Percentiles rank a stretch among this genome's conserved stretches.
Conservation (phyloP, 1,139 yeast species). For the Kurtzmaniella quercitrusa region DNA sequence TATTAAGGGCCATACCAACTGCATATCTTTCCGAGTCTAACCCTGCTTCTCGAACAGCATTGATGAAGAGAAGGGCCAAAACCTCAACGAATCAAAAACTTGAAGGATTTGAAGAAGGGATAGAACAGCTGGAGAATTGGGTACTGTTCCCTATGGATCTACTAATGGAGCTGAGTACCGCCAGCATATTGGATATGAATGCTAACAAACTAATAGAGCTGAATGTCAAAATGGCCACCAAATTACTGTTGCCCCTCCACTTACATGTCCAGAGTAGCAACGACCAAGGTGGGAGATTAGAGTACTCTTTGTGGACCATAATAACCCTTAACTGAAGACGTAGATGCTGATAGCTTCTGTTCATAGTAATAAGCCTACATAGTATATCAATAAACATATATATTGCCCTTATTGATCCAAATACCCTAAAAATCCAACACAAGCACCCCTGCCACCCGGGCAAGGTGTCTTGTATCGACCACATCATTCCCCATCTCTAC, state of each 20-base stretch:
- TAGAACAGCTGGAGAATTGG: slow-evolving; percentile 32
- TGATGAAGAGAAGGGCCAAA: slow-evolving; percentile 23
- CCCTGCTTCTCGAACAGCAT: slow-evolving; percentile 27
- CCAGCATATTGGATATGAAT: no score
- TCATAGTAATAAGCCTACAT: neutral
- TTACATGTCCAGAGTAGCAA: slow-evolving; percentile 4
- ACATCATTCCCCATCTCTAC: slow-evolving; percentile 23
- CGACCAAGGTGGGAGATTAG: neutral
- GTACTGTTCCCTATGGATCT: slow-evolving; percentile 25
- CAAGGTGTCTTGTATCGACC: slow-evolving; percentile 50
- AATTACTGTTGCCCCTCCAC: slow-evolving; percentile 5
- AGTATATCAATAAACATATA: no score
- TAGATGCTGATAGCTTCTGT: no score
- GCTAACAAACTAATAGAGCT: neutral
- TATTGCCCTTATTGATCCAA: neutral
- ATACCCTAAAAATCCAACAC: slow-evolving; percentile 46
- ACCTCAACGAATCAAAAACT: neutral
- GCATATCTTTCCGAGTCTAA: slow-evolving; percentile 27
- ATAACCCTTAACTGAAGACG: no score
- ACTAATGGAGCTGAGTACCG: neutral
- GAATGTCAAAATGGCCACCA: neutral
- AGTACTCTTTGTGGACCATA: neutral
- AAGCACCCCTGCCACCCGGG: slow-evolving; percentile 51
- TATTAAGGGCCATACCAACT: slow-evolving; percentile 30
- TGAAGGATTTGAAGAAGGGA: slow-evolving; percentile 12